Base-by-base conservation (phyloP, 2,329 filamentous ascomycete species). In the Pseudogymnoascus sp. region DNA sequence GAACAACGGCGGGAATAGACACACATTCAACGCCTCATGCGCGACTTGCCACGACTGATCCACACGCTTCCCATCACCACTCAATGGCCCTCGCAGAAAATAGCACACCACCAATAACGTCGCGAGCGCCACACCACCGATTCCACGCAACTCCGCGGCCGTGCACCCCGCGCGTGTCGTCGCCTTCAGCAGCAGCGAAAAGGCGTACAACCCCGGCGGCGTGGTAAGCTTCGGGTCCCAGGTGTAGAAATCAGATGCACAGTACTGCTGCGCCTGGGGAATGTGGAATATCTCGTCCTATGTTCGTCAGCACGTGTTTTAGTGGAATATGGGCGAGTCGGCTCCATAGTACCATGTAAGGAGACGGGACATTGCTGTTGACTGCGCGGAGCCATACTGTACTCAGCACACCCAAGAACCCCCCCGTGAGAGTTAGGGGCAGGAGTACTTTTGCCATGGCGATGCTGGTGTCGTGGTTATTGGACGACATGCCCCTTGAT, bases 191-290 rank as follows among this genome's bases (percentile, higher is more conserved):
- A 60, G 33, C 9, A 60, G 8, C 68, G 62, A 72, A 71, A 21
- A 70, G 62, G 75, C 80, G 73, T 80, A 91, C 78, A 99, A 78
- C 35, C 93, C 95, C 0, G 95, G 93, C 0, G 95, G 95, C 1
- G 95, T 99, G 0, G 95, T 99, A 72, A 99, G 95, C 74, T 97
- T 99, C 64, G 93, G 88, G 75, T 99, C 93, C 95, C 95, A 99
- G 62, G 90, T 81, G 11, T 75, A 73, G 77, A 88, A 96, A 61
- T 83, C 82, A 9, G 88, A 87, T 41, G 83, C 74, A 74, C 93
- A 97, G 74, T 96, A 99, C 31, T 84, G 85, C 70, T 96, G 91
- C 0, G 92, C 92, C 76, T 99, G 95, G 0, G 91, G 90, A 21
- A 97, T 88, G 73, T 99, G 91, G 66, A 95, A 96, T 31, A 91